phyloP scores from a whole-genome alignment of 192 early-diverging fungal genomes.

The Umbelopsis vinacea region DNA sequence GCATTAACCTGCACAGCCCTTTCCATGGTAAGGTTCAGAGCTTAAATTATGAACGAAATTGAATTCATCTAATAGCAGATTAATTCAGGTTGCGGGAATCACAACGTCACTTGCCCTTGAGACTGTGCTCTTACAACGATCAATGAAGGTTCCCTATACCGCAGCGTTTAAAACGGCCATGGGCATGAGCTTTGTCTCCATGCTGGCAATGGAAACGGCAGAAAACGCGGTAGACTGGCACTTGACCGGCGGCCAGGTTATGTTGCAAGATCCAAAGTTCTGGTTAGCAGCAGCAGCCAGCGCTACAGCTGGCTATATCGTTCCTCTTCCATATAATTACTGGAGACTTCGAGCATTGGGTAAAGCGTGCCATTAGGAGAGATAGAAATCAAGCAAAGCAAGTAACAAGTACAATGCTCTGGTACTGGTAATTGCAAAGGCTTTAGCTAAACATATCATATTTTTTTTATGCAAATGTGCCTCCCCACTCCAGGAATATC shows the following conservation, averaged over 20 bases:
- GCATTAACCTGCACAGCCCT: conserved; percentile 44
- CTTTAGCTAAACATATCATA: no score
- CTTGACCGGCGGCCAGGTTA: conserved; percentile 53
- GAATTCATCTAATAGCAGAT: neutral
- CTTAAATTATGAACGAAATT: neutral
- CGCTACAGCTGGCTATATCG: conserved; percentile 48
- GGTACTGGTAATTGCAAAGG: no score
- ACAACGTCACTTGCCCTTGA: conserved; percentile 54
- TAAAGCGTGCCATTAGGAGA: conserved; percentile 53
- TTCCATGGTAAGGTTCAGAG: conserved; percentile 40
- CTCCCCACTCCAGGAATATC: no score
- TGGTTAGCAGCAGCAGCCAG: conserved; percentile 48
- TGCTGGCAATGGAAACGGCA: conserved; percentile 59
- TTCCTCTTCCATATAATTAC: conserved; percentile 61
- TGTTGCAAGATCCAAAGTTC: conserved; percentile 46
- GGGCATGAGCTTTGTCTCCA: conserved; percentile 61
- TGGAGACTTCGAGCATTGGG: conserved; percentile 54
- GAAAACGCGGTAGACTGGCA: conserved; percentile 60
- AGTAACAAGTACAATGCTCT: no score
- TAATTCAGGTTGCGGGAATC: conserved; percentile 45
- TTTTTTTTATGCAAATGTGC: no score
- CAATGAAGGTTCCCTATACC: conserved; percentile 35
- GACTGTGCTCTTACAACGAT: conserved; percentile 45
- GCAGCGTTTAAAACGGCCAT: conserved; percentile 56
- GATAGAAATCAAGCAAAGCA: no score